phyloP scores from a whole-genome alignment of 2,329 filamentous ascomycete genomes.

The Pestalotiopsis sp. region DNA sequence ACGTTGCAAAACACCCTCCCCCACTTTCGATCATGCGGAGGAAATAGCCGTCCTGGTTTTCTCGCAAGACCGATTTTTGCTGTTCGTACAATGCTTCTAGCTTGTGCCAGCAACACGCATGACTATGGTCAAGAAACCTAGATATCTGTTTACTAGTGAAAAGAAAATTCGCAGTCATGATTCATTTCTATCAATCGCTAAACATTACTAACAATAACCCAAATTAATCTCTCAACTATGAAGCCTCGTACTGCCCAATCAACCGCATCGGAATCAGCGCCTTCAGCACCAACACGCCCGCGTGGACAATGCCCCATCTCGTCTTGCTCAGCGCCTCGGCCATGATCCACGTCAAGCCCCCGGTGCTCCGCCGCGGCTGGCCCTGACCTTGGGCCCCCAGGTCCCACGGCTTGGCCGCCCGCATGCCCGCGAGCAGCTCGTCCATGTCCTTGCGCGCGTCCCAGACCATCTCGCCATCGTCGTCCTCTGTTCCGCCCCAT shows the following conservation, averaged over 20 bases:
- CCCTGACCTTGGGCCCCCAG: conserved; percentile 36
- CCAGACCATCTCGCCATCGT: conserved; percentile 53
- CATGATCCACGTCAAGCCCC: conserved; percentile 57
- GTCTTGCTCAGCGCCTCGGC: conserved; percentile 58
- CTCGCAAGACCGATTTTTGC: no score
- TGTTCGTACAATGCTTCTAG: no score
- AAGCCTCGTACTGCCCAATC: conserved; percentile 18
- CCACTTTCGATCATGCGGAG: no score
- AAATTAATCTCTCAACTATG: background rate
- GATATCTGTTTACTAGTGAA: no score
- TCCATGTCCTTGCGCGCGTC: conserved; percentile 52
- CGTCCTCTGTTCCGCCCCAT: conserved; percentile 25
- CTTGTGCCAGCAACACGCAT: no score
- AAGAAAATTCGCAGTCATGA: background rate
- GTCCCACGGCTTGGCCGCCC: conserved; percentile 38
- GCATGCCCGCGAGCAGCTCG: conserved; percentile 41
- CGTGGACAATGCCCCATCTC: conserved; percentile 64
- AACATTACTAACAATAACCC: background rate
- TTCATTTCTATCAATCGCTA: background rate
- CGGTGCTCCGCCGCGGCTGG: conserved; percentile 50
- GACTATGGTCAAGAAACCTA: no score
- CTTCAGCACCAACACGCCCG: conserved; percentile 59
- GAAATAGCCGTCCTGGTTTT: no score
- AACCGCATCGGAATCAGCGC: conserved; percentile 24
- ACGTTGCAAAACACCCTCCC: no score